A percentile compares a stretch with the other conserved stretches of the same genome.
phyloP scores from a whole-genome alignment of 2,329 filamentous ascomycete species.

The Alternaria triticimaculans region DNA sequence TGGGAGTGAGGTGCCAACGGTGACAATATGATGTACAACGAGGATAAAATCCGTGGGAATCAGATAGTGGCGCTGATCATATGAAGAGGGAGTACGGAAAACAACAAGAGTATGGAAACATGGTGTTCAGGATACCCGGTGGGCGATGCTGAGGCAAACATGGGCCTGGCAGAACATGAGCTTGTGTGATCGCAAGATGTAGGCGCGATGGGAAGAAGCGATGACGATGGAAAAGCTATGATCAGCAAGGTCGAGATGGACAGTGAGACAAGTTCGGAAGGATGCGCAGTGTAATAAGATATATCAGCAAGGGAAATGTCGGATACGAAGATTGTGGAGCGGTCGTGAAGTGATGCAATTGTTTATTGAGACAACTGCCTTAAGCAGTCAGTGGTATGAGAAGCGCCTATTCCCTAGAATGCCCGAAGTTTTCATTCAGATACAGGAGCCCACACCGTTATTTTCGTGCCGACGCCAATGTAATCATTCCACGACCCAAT shows the following conservation, averaged over 20 bases:
- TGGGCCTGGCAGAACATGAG: neutral
- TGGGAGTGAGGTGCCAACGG: no score
- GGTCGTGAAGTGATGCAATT: constrained; percentile 46
- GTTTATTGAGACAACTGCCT: constrained; percentile 47
- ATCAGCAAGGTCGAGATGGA: no score
- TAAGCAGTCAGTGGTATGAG: constrained; percentile 46
- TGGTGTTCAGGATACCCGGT: neutral
- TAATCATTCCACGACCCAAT: constrained; percentile 44
- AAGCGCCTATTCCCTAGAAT: constrained; percentile 44
- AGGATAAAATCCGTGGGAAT: no score
- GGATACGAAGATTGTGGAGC: neutral
- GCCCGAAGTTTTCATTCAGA: constrained; percentile 42
- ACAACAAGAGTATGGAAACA: no score
- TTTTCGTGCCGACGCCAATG: constrained; percentile 48
- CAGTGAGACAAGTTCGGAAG: no score
- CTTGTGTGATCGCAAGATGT: neutral
- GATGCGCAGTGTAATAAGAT: no score
- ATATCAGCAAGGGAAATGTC: neutral
- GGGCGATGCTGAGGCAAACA: no score
- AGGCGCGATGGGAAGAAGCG: neutral
- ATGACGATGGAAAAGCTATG: no score
- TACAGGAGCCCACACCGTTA: constrained; percentile 40
- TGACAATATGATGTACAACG: no score
- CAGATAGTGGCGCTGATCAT: no score
- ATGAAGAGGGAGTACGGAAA: no score